Conservation (phyloP, 1,284 basidiomycete genomes). For the Rhodotorula sp. region DNA sequence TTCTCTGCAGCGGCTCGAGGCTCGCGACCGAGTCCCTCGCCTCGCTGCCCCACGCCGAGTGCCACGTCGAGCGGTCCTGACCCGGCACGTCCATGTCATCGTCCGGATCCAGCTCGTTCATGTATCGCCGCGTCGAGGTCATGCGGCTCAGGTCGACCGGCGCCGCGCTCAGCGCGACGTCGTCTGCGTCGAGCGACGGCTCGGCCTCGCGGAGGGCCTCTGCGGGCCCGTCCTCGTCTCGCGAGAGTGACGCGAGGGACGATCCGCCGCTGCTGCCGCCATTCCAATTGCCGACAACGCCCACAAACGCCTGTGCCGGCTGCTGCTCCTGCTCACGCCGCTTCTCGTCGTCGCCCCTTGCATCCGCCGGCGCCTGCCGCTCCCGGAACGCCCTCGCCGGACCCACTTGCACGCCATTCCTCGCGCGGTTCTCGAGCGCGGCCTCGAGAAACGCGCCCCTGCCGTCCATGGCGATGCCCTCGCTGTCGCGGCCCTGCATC, state of each 20-base stretch:
- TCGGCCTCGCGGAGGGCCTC: not conserved
- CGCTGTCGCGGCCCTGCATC: not conserved
- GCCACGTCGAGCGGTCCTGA: slow-evolving; percentile 26
- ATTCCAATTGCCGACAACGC: no score
- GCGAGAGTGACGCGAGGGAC: no score
- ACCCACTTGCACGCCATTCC: not conserved
- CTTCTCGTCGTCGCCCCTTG: not conserved
- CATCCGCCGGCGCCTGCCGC: not conserved
- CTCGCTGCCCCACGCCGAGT: slow-evolving; percentile 17
- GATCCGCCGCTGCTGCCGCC: no score
- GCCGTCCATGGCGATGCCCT: not conserved
- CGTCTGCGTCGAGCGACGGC: not conserved
- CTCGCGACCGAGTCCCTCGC: slow-evolving; percentile 17
- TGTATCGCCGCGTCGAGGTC: slow-evolving; percentile 27
- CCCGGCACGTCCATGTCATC: slow-evolving; percentile 12
- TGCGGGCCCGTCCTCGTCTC: not conserved
- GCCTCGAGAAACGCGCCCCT: slow-evolving; percentile 12
- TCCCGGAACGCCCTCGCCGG: not conserved
- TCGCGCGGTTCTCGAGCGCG: slow-evolving; percentile 17
- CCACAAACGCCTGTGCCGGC: no score
- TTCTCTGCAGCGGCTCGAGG: not conserved
- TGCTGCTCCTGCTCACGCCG: no score
- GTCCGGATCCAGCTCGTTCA: slow-evolving; percentile 30
- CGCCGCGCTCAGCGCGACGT: not conserved
- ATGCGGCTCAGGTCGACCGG: slow-evolving; percentile 11